A percentile compares a stretch with the other conserved stretches of the same genome.
These are phyloP conservation scores for Aspergillus baeticus DNA, from an alignment of 495 filamentous ascomycete genomes.

Conservation along the genomic window DNA sequence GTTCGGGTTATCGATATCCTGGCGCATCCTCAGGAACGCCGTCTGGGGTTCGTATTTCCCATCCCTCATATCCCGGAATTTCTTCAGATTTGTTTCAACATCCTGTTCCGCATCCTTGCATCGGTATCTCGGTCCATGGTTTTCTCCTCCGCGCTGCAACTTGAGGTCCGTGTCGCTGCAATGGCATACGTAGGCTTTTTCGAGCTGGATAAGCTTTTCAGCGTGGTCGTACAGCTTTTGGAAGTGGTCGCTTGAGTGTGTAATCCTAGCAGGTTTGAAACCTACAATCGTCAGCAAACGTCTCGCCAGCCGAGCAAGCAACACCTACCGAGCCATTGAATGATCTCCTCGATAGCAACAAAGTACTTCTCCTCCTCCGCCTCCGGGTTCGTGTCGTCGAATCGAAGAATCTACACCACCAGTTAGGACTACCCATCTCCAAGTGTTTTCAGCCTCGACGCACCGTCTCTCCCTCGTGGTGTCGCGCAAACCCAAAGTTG, in stretches of 20 bases:
- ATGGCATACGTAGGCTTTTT: conserved; percentile 77
- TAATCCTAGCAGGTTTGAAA: conserved; percentile 74
- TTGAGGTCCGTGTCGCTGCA: conserved; percentile 75
- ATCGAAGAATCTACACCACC: conserved; percentile 35
- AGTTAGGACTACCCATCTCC: not conserved
- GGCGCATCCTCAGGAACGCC: conserved; percentile 92
- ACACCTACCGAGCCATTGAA: conserved; percentile 64
- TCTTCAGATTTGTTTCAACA: conserved; percentile 68
- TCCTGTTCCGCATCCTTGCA: conserved; percentile 15
- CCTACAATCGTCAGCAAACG: conserved; percentile 25
- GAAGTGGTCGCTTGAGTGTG: conserved; percentile 82
- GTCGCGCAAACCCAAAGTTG: conserved; percentile 93
- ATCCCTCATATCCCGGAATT: conserved; percentile 89
- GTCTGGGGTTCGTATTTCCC: conserved; percentile 86
- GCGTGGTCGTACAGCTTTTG: conserved; percentile 82
- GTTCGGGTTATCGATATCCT: conserved; percentile 53
- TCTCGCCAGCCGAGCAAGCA: not conserved
- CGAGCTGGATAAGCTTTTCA: conserved; percentile 75
- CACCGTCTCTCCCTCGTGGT: conserved; percentile 62
- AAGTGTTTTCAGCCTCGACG: not conserved
- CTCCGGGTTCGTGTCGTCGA: conserved; percentile 84
- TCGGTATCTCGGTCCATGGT: conserved; percentile 50
- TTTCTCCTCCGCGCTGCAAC: conserved; percentile 74
- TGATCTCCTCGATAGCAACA: conserved; percentile 71
- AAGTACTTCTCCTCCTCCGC: conserved; percentile 80